Conservation (phyloP, 2,329 filamentous ascomycete species). For the Dothideomycetes sp. region DNA sequence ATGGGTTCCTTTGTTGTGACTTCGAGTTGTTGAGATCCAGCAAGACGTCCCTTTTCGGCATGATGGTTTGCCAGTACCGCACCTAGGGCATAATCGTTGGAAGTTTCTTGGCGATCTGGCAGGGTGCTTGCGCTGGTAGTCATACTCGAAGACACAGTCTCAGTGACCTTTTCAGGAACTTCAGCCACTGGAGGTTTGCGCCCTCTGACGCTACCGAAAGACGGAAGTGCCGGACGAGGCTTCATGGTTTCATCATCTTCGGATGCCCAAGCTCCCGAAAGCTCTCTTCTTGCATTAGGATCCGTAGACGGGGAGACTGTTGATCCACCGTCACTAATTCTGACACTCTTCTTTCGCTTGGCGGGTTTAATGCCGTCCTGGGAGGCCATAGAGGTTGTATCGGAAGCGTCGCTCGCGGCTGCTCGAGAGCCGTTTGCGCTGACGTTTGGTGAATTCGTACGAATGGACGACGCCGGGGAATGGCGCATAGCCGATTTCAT, state of each 20-base stretch:
- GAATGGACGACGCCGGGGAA: constrained; percentile 43
- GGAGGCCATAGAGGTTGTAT: constrained; percentile 40
- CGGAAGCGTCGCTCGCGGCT: constrained; percentile 46
- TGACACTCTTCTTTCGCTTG: constrained; percentile 48
- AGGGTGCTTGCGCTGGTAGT: constrained; percentile 27
- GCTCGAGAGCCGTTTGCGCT: constrained; percentile 36
- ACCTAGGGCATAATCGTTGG: constrained; percentile 45
- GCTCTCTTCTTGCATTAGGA: constrained; percentile 16
- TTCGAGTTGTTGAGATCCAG: constrained; percentile 22
- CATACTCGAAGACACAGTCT: constrained; percentile 32
- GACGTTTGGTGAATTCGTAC: constrained; percentile 34
- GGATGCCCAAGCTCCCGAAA: constrained; percentile 17
- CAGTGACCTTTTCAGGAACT: constrained; percentile 45
- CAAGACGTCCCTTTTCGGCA: constrained; percentile 35
- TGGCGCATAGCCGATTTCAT: constrained; percentile 70
- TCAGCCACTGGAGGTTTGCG: constrained; percentile 36
- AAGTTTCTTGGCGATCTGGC: constrained; percentile 39
- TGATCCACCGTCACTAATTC: constrained; percentile 61
- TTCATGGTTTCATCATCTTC: constrained; percentile 60
- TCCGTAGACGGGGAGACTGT: constrained; percentile 41
- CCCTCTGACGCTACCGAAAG: constrained; percentile 63
- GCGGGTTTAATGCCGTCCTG: constrained; percentile 26
- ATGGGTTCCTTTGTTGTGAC: constrained; percentile 59
- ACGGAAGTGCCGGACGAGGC: constrained; percentile 63
- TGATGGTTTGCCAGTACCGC: constrained; percentile 40